These are phyloP conservation scores for Kwoniella shivajii DNA, from an alignment of 1,284 basidiomycete genomes.

Conservation along the genomic window DNA sequence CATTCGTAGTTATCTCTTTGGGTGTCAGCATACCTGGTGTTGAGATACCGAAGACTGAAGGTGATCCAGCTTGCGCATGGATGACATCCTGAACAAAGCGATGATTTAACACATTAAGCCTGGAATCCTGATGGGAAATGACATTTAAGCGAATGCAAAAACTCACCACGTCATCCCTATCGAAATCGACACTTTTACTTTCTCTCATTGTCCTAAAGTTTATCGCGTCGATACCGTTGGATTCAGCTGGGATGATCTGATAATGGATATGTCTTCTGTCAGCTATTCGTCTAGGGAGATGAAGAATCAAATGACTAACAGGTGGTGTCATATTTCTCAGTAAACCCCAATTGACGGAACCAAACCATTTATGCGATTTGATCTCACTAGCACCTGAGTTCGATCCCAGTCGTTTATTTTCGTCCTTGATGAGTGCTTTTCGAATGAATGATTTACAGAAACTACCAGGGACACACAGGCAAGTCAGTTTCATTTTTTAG, in stretches of 20 bases:
- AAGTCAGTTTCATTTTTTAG: slow-evolving; percentile 3
- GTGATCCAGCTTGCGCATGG: slow-evolving; percentile 51
- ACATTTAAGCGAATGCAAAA: background rate
- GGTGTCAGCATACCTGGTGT: slow-evolving; percentile 59
- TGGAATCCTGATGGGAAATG: background rate
- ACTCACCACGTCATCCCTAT: slow-evolving; percentile 44
- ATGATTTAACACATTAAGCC: background rate
- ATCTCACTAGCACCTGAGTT: slow-evolving; percentile 95
- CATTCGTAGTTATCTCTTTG: slow-evolving; percentile 39
- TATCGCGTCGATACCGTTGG: slow-evolving; percentile 80
- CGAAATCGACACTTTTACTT: slow-evolving; percentile 81
- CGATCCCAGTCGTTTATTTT: slow-evolving; percentile 83
- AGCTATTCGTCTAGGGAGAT: no score
- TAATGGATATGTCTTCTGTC: slow-evolving; percentile 6
- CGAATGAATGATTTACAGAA: slow-evolving; percentile 84
- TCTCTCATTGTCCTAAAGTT: slow-evolving; percentile 92
- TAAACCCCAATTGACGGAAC: slow-evolving; percentile 93
- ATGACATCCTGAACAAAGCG: slow-evolving; percentile 41
- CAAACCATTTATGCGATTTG: slow-evolving; percentile 99
- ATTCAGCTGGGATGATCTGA: slow-evolving; percentile 81
- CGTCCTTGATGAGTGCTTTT: slow-evolving; percentile 90
- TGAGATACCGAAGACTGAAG: slow-evolving; percentile 51
- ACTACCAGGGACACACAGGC: slow-evolving; percentile 52
- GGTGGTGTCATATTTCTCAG: slow-evolving; percentile 90
- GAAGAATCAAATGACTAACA: slow-evolving; percentile 57